phyloP scores from a whole-genome alignment of 768 basidiomycete genomes.

The Suillus variegatus region DNA sequence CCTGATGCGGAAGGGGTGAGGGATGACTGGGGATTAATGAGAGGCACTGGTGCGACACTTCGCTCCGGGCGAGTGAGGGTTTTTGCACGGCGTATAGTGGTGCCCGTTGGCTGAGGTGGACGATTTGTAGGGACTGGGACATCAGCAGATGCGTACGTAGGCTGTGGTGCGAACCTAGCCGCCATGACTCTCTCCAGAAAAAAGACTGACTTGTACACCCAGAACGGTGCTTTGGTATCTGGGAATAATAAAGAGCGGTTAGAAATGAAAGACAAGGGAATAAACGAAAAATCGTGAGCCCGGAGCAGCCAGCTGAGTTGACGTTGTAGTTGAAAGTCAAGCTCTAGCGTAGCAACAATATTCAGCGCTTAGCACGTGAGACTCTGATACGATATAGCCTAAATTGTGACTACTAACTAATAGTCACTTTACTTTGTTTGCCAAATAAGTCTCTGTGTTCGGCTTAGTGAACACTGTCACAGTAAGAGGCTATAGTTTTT shows the following conservation, averaged over 20 bases:
- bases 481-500: background rate
- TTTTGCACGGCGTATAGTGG: constrained; percentile 84
- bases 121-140: constrained; percentile 70
- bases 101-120: constrained; percentile 47
- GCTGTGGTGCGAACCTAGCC: constrained; percentile 19
- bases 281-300: constrained; percentile 19
- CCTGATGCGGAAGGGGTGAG: constrained; percentile 40
- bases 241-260: constrained; percentile 14
- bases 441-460: background rate
- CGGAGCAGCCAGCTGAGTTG: constrained; percentile 18
- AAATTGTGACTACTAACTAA: background rate
- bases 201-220: constrained; percentile 7
- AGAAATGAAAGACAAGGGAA: constrained; percentile 15
- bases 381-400: background rate
- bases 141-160: constrained; percentile 41
- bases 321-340: background rate
- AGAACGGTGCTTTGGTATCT: background rate
- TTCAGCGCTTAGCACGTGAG: background rate
- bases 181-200: constrained; percentile 18
- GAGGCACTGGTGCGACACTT: constrained; percentile 88
- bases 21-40: constrained; percentile 79
- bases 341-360: background rate
- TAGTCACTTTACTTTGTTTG: background rate
- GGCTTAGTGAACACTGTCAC: background rate
- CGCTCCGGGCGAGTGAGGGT: constrained; percentile 97